Evolutionary conservation across 495 filamentous ascomycete genomes (phyloP), one percentile per base, ranked within the genome.

Genomic region (Rhizodiscina lignyota): DNA sequence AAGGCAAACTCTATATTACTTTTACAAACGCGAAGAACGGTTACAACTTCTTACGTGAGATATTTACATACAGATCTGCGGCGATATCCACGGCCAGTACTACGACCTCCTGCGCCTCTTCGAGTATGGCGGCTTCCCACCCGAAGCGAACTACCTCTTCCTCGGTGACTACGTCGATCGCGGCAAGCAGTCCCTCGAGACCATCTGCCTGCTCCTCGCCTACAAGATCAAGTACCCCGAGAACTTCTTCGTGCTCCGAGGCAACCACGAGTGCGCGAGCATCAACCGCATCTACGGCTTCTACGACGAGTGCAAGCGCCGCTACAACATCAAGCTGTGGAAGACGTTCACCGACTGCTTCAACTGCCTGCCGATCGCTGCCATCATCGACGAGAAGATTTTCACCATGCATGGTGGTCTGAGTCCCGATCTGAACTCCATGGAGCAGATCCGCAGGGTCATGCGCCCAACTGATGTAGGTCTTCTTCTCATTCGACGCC

Each of bases 191-290:
- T 96, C 91, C 2, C 77, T 97, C 22, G 89, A 97, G 69, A 97
- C 89, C 40, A 97, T 97, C 66, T 97, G 89, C 68, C 69, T 97
- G 38, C 73, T 97, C 35, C 73, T 97, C 8, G 89, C 89, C 12
- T 97, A 97, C 72, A 97, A 97, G 74, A 97, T 97, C 70, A 96
- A 96, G 66, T 97, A 94, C 56, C 89, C 89, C 24, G 89, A 97
- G 67, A 97, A 97, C 69, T 97, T 97, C 71, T 97, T 97, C 67
- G 80, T 97, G 48, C 71, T 97, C 30, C 81, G 89, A 45, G 89
- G 89, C 38, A 97, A 97, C 71, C 89, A 97, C 65, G 89, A 97
- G 57, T 97, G 89, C 63, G 89, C 89, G 18, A 94, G 89, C 16
- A 97, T 97, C 68, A 97, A 97, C 66, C 91, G 89, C 59, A 97